Evolutionary conservation across 2,329 filamentous ascomycete genomes (phyloP).

Genomic region (Chrysosporium queenslandicum): DNA sequence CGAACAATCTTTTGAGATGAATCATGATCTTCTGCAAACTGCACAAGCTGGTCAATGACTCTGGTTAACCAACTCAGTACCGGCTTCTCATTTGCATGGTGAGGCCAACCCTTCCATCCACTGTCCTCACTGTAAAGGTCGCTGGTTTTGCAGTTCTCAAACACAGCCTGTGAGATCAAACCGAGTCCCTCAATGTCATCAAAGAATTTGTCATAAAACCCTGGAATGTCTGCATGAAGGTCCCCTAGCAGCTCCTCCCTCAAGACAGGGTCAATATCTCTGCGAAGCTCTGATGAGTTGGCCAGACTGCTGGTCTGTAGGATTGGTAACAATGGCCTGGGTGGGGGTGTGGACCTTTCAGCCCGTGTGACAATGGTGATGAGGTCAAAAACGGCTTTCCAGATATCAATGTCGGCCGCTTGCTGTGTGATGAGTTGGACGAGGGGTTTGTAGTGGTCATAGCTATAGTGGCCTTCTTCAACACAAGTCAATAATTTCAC

Average conservation of each 20-base stretch:
- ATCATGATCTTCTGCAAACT: not conserved
- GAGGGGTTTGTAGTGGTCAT: not conserved
- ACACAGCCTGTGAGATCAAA: conserved; percentile 19
- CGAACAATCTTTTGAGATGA: not conserved
- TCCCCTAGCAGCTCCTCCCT: conserved; percentile 22
- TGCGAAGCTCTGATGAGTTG: conserved; percentile 24
- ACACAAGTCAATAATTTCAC: not conserved
- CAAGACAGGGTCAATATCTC: conserved; percentile 22
- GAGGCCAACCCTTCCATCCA: conserved; percentile 1
- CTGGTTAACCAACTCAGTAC: not conserved
- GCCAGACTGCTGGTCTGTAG: conserved; percentile 24
- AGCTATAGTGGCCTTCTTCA: not conserved
- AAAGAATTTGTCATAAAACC: conserved; percentile 23
- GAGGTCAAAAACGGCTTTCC: not conserved
- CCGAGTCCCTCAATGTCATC: conserved; percentile 20
- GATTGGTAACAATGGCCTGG: conserved; percentile 15
- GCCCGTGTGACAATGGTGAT: not conserved
- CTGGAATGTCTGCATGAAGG: conserved; percentile 21
- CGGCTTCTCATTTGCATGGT: not conserved
- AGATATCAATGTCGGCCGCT: not conserved
- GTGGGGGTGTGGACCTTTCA: conserved; percentile 18
- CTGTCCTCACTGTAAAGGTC: not conserved
- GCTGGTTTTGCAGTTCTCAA: conserved; percentile 18
- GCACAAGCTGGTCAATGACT: not conserved
- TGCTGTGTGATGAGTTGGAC: not conserved